phyloP scores from a whole-genome alignment of 2,329 filamentous ascomycete genomes.

The Mollisia scopiformis region DNA sequence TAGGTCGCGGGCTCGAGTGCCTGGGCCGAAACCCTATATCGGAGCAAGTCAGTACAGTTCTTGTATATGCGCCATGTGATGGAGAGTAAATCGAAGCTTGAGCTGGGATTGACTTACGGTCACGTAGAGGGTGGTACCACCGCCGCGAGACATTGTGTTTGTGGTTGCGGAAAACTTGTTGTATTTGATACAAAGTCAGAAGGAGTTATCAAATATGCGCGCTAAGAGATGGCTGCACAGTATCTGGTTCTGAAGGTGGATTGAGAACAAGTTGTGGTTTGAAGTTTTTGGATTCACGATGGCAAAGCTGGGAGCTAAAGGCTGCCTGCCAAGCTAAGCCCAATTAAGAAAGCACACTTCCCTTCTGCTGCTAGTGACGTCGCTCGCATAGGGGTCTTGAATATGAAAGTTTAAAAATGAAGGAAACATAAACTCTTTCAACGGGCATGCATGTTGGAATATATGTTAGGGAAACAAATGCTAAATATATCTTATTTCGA shows the following conservation, averaged over 20 bases:
- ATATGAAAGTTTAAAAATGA: no score
- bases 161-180: not conserved
- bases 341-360: no score
- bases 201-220: not conserved
- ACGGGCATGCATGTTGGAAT: no score
- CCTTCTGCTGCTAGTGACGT: no score
- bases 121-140: conserved; percentile 91
- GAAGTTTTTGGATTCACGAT: not conserved
- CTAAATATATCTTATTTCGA: no score
- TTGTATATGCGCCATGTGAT: conserved; percentile 10
- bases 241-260: not conserved
- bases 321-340: not conserved
- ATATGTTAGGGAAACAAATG: no score
- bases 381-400: no score
- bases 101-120: conserved; percentile 53
- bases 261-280: not conserved
- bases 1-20: conserved; percentile 97
- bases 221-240: not conserved
- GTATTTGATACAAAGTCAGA: not conserved
- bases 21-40: conserved; percentile 84
- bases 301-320: not conserved
- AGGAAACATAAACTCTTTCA: no score
- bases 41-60: conserved; percentile 14
- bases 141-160: conserved; percentile 78
- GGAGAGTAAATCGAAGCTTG: conserved; percentile 15